phyloP scores from a whole-genome alignment of 768 basidiomycete species.

The Russula lepida region DNA sequence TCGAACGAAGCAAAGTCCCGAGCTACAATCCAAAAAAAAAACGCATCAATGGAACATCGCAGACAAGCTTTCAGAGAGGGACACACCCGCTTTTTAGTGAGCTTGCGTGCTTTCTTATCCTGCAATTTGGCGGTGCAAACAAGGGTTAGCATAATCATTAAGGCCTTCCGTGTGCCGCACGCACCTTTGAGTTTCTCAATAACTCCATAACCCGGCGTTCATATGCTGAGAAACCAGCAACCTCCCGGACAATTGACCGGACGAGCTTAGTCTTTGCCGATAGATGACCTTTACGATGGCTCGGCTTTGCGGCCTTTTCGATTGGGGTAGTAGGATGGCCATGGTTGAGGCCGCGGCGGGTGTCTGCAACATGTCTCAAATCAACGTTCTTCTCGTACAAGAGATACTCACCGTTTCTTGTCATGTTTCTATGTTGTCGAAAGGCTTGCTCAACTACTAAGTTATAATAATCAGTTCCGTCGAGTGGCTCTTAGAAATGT shows the following conservation, averaged over 20 bases:
- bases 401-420: constrained; percentile 57
- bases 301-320: constrained; percentile 64
- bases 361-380: constrained; percentile 40
- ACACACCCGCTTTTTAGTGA: constrained; percentile 98
- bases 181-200: constrained; percentile 92
- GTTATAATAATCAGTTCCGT: not conserved
- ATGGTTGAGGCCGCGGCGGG: constrained; percentile 78
- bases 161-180: constrained; percentile 23
- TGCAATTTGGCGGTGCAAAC: constrained; percentile 25
- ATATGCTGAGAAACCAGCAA: constrained; percentile 95
- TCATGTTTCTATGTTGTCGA: constrained; percentile 57
- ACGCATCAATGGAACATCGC: constrained; percentile 8
- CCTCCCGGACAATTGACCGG: constrained; percentile 89
- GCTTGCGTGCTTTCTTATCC: constrained; percentile 99
- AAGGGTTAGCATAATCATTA: not conserved
- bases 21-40: constrained; percentile 42
- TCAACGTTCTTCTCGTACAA: not conserved
- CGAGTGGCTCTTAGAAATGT: constrained; percentile 48
- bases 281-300: constrained; percentile 86
- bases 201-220: constrained; percentile 97
- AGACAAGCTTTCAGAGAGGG: constrained; percentile 19
- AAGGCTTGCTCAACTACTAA: constrained; percentile 30
- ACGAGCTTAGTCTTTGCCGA: constrained; percentile 92
- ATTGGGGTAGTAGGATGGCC: constrained; percentile 87
- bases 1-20: constrained; percentile 95